Base-by-base conservation (phyloP, 768 basidiomycete species). In the Mycena filopes region DNA sequence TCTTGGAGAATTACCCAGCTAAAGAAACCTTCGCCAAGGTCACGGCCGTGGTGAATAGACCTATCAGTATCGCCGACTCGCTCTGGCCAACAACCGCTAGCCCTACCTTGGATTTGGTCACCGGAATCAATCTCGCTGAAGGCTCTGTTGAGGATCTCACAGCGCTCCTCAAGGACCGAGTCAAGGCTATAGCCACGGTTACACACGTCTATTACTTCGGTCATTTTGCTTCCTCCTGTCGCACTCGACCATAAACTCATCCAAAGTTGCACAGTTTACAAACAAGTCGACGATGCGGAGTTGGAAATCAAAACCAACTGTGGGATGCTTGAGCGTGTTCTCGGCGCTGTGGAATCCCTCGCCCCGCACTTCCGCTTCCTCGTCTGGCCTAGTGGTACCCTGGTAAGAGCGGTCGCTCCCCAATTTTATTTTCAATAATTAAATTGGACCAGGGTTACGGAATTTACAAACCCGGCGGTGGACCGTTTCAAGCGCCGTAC, bases 121-220 rank as follows among this genome's bases (percentile, higher is more conserved):
- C 60, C 31, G 42, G 43, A 38, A 31, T 67, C 31, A 48, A 67
- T 41, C 60, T 67, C 8, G 42, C 51, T 2, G 43, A 62, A 26
- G 66, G 61, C 7, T 43, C 66, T 20, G 49, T 63, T 12, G 60
- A 62, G 28, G 45, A 10, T 1, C 63, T 63, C 49, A 67, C 58
- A 20, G 40, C 51, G n/a, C 38, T 49, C 31, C 57, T 67, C 48
- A 29, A 28, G 12, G 43, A 62, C 1, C 57, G 50, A 20, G 45
- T 67, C 11, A 47, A 58, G 18, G 60, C 58, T 13, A 67, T 62
- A 16, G 31, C 55, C 16, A 53, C 42, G 13, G 49, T 67, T 8
- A 62, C 66, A 9, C 66, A 67, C 21, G 66, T 67, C 28, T 67
- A 57, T 59, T 67, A 67, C 31, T 67, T 67, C 16, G 66, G 66